Evolutionary conservation across 768 basidiomycete species (phyloP).

Genomic region (Cystobasidiopsis lactophilus): DNA sequence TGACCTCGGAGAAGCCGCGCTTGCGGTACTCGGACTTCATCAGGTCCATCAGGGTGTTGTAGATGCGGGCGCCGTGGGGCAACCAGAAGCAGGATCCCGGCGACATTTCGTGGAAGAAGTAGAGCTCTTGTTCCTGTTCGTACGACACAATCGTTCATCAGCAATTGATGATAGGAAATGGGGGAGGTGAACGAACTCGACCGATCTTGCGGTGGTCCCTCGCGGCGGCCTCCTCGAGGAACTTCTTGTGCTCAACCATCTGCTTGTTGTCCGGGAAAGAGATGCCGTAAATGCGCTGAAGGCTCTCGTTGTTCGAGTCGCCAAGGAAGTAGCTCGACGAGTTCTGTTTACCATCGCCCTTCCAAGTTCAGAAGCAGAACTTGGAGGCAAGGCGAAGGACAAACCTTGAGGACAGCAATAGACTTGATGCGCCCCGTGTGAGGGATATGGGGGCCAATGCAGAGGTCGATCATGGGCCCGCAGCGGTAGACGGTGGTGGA

Average conservation of each 20-base stretch:
- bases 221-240: constrained; percentile 92
- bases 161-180: too few species aligned
- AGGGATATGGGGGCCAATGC: constrained; percentile 90
- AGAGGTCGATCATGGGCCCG: constrained; percentile 94
- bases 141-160: not conserved
- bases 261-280: constrained; percentile 98
- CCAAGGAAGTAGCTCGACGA: constrained; percentile 97
- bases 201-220: constrained; percentile 93
- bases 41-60: constrained; percentile 44
- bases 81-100: constrained; percentile 93
- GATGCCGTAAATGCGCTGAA: constrained; percentile 93
- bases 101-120: constrained; percentile 93
- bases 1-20: constrained; percentile 92
- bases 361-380: not conserved
- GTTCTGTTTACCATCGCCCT: constrained; percentile 33
- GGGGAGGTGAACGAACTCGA: constrained; percentile 42
- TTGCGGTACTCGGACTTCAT: constrained; percentile 69
- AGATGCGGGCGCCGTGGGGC: constrained; percentile 89
- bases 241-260: constrained; percentile 76
- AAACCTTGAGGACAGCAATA: constrained; percentile 82
- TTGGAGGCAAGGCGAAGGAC: not conserved
- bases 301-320: constrained; percentile 70
- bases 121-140: constrained; percentile 90
- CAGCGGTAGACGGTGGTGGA: constrained; percentile 96
- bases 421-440: constrained; percentile 96